Percentiles rank a stretch among this genome's conserved stretches.
Conservation (phyloP, 2,329 filamentous ascomycete species). For the Sphaerulina musiva region DNA sequence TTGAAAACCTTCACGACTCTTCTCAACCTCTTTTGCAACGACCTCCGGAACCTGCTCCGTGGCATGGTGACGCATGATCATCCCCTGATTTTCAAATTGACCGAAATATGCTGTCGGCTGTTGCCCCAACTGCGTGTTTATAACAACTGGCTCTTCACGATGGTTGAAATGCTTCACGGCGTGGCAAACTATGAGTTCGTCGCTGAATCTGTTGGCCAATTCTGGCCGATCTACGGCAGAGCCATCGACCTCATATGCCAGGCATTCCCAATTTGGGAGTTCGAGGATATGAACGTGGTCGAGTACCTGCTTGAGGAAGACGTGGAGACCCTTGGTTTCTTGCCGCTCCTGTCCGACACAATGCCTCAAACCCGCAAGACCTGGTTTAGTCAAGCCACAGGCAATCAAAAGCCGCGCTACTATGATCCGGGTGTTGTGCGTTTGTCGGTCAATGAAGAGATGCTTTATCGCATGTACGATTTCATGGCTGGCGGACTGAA, state of each 20-base stretch:
- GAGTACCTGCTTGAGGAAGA: conserved; percentile 64
- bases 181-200: conserved; percentile 46
- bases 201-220: conserved; percentile 58
- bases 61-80: conserved; percentile 49
- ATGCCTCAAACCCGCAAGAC: conserved; percentile 41
- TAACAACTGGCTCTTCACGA: conserved; percentile 54
- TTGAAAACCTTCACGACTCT: conserved; percentile 68
- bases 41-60: conserved; percentile 47
- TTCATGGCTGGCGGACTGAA: conserved; percentile 56
- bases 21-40: conserved; percentile 62
- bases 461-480: conserved; percentile 59
- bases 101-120: conserved; percentile 41
- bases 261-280: conserved; percentile 51
- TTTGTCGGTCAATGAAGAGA: conserved; percentile 55
- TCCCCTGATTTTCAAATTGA: conserved; percentile 25
- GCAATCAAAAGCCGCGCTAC: conserved; percentile 47
- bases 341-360: conserved; percentile 42
- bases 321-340: conserved; percentile 59
- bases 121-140: conserved; percentile 61
- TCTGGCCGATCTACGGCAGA: conserved; percentile 62
- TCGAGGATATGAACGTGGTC: conserved; percentile 44
- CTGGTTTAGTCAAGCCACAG: conserved; percentile 44
- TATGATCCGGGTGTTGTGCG: conserved; percentile 47
- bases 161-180: too few species aligned
- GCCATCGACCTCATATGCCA: conserved; percentile 53